phyloP scores from a whole-genome alignment of 768 basidiomycete species.

The Amanita fuliginea region DNA sequence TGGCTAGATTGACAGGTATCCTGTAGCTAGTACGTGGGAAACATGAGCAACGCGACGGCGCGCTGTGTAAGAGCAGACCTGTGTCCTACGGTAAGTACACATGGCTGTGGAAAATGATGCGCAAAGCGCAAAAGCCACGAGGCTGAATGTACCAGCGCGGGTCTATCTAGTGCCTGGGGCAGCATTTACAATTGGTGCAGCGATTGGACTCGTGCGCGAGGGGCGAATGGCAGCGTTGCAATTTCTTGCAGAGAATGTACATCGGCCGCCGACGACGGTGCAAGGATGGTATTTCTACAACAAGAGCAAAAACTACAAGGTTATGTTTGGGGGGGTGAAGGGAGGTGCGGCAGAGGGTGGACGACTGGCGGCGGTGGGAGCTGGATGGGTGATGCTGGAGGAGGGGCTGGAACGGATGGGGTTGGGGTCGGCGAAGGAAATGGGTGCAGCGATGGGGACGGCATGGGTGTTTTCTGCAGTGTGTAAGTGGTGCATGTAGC shows the following conservation, averaged over 20 bases:
- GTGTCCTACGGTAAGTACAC: too few species aligned
- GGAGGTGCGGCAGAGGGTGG: constrained; percentile 49
- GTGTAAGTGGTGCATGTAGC: constrained; percentile 25
- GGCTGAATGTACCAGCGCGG: constrained; percentile 40
- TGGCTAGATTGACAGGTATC: constrained; percentile 45
- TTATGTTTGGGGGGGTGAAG: constrained; percentile 62
- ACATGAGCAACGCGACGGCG: not conserved
- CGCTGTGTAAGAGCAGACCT: not conserved
- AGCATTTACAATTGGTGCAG: constrained; percentile 49
- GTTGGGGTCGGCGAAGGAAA: constrained; percentile 29
- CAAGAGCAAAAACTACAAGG: constrained; percentile 89
- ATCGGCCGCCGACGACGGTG: constrained; percentile 74
- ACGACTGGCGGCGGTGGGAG: constrained; percentile 29
- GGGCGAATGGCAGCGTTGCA: constrained; percentile 61
- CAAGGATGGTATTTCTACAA: constrained; percentile 95
- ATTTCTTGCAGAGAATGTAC: constrained; percentile 89
- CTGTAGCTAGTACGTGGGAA: not conserved
- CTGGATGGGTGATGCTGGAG: constrained; percentile 35
- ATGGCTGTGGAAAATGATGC: not conserved
- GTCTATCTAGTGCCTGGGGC: constrained; percentile 51
- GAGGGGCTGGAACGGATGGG: constrained; percentile 26
- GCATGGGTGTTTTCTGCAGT: constrained; percentile 46
- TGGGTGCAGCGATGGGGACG: constrained; percentile 58
- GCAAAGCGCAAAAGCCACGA: constrained; percentile 3
- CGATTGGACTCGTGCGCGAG: constrained; percentile 65